Percentiles rank a stretch among this genome's conserved stretches.
Conservation (phyloP, 2,329 filamentous ascomycete genomes). For the Fusarium mundagurra region DNA sequence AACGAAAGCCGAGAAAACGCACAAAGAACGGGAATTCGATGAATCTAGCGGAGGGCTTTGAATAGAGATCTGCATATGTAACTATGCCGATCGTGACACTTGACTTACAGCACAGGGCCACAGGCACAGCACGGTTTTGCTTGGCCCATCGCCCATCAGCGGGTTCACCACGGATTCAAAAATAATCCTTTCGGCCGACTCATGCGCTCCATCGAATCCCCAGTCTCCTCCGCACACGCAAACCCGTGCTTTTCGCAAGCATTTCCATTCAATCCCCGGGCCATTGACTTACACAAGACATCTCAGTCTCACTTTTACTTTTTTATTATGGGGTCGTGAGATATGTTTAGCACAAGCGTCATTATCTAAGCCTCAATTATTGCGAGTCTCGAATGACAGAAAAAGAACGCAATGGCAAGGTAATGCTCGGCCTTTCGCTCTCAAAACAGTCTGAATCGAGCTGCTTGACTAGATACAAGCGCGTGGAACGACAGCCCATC, state of each 20-base stretch:
- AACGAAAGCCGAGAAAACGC: slow-evolving; percentile 11
- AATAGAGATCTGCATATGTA: slow-evolving; percentile 15
- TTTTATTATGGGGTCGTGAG: background rate
- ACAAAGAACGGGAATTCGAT: background rate
- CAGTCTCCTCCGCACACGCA: slow-evolving; percentile 28
- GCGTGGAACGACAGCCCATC: slow-evolving; percentile 1
- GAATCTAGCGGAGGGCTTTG: background rate
- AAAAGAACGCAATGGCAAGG: slow-evolving; percentile 8
- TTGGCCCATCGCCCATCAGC: slow-evolving; percentile 11
- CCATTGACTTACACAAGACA: background rate
- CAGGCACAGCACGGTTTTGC: slow-evolving; percentile 11
- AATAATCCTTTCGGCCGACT: slow-evolving; percentile 34
- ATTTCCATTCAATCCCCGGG: slow-evolving; percentile 41
- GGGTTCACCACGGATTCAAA: slow-evolving; percentile 26
- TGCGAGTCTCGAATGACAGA: background rate
- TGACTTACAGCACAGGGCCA: slow-evolving; percentile 14
- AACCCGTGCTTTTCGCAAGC: slow-evolving; percentile 19
- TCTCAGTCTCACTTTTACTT: background rate
- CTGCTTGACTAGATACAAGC: background rate
- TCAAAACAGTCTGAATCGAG: background rate
- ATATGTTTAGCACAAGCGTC: background rate
- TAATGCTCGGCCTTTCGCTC: background rate
- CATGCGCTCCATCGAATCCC: slow-evolving; percentile 26
- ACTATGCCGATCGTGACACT: slow-evolving; percentile 11
- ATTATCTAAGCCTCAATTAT: slow-evolving; percentile 2